Conservation (phyloP, 495 filamentous ascomycete species). For the Neurospora sp. region DNA sequence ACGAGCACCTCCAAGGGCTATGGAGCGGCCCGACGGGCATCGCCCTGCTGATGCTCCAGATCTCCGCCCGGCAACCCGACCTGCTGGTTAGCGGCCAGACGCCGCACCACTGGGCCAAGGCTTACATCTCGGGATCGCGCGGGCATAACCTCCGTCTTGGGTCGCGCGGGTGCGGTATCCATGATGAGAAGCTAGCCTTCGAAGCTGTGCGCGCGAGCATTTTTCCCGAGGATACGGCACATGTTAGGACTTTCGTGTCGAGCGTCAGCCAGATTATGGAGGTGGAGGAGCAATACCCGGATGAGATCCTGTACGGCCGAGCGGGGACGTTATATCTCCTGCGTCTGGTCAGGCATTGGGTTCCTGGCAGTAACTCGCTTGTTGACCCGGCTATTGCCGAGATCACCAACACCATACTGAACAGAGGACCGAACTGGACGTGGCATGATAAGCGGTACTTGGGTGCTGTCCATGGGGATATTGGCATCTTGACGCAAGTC, state of each 20-base stretch:
- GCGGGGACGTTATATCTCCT: conserved; percentile 53
- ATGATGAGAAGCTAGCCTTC: conserved; percentile 43
- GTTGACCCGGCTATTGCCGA: conserved; percentile 24
- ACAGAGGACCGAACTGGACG: conserved; percentile 36
- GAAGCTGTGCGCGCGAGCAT: conserved; percentile 42
- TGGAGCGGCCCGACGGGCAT: conserved; percentile 50
- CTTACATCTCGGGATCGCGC: conserved; percentile 34
- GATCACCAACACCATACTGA: conserved; percentile 27
- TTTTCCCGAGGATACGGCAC: conserved; percentile 29
- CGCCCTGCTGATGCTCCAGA: conserved; percentile 46
- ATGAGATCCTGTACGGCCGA: conserved; percentile 50
- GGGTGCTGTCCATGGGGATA: conserved; percentile 50
- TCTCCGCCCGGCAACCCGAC: conserved; percentile 37
- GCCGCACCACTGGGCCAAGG: conserved; percentile 37
- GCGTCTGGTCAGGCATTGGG: conserved; percentile 28
- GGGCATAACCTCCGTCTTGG: conserved; percentile 23
- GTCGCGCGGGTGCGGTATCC: conserved; percentile 39
- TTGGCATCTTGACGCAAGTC: conserved; percentile 55
- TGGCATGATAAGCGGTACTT: conserved; percentile 50
- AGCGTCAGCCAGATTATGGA: conserved; percentile 25
- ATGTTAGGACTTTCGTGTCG: conserved; percentile 34
- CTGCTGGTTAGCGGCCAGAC: conserved; percentile 33
- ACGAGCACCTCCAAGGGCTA: conserved; percentile 32
- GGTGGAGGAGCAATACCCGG: conserved; percentile 17
- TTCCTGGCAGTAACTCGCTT: conserved; percentile 16